A percentile compares a stretch with the other conserved stretches of the same genome.
phyloP scores from a whole-genome alignment of 2,329 filamentous ascomycete species.

The Torrubiella hemipterigena region DNA sequence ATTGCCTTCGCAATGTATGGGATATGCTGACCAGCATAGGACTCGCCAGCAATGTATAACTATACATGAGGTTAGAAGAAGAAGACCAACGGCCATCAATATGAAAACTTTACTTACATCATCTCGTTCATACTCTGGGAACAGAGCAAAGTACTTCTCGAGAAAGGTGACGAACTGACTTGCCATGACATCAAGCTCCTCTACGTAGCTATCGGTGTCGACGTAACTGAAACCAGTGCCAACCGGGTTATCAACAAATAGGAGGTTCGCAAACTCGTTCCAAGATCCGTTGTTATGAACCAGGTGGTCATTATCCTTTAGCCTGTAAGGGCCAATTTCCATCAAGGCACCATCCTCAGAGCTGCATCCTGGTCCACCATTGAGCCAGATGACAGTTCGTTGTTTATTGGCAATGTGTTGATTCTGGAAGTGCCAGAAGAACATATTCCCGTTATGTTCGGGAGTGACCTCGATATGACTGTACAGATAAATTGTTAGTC shows the following conservation, averaged over 20 bases:
- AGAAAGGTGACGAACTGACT: conserved; percentile 78
- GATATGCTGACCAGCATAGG: conserved; percentile 92
- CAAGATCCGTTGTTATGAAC: conserved; percentile 86
- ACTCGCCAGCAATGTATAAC: conserved; percentile 93
- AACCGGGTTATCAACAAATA: conserved; percentile 95
- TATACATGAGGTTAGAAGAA: conserved; percentile 25
- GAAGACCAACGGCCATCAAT: background rate
- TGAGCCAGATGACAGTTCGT: conserved; percentile 90
- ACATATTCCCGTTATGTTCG: conserved; percentile 81
- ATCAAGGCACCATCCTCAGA: conserved; percentile 95
- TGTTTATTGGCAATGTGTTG: conserved; percentile 86
- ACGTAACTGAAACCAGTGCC: conserved; percentile 95
- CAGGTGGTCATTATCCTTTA: conserved; percentile 62
- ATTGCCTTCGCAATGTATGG: conserved; percentile 93
- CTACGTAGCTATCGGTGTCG: conserved; percentile 75
- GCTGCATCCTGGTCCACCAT: conserved; percentile 92
- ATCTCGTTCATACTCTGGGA: conserved; percentile 83
- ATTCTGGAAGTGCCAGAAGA: conserved; percentile 98
- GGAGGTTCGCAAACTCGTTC: conserved; percentile 94
- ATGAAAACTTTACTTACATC: conserved; percentile 56
- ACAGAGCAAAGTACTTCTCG: conserved; percentile 81
- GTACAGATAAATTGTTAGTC: conserved; percentile 8
- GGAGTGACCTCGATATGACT: conserved; percentile 87
- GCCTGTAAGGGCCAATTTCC: conserved; percentile 86
- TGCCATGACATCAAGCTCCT: conserved; percentile 81